Evolutionary conservation across 1,284 basidiomycete genomes (phyloP), one percentile per base, ranked within the genome.

Genomic region (Boletus semigastroideus): DNA sequence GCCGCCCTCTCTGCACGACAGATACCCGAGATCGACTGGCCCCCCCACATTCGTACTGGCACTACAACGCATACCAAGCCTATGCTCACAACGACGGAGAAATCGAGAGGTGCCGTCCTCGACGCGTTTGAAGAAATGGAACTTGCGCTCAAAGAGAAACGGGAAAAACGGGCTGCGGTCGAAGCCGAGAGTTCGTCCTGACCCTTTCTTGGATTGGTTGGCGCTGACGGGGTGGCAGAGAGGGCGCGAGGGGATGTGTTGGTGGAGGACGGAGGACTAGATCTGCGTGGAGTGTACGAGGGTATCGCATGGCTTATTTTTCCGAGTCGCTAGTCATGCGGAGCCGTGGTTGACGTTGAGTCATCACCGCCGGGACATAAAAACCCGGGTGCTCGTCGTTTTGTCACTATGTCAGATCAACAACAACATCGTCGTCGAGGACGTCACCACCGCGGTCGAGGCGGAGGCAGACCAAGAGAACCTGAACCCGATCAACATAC

Each of bases 51-150:
- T 25, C 73, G 57, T 33, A 52, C 44, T 10, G 46, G 20, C 43
- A 40, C 25, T 40, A 31, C 16, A 17, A 13, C 11, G 1, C 5
- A 30, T 1, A 9, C 48, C 16, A 28, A 31, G 6, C 8, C 49
- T 16, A 43, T 30, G 19, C 4, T 52, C 5, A 52, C 36, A 36
- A 9, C 40, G 34, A 52, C 52, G 13, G 65, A 59, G 47, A 67
- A 51, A 34, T 61, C 69, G 53, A 70, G 67, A 43, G 72, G 72
- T 30, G 72, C 73, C 2, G 66, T 73, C 16, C 49, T 83, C 34
- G 78, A 67, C 56, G 84, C 84, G 6, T 90, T 90, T 59, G 84
- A 86, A 60, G 78, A 83, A 65, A 73, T 90, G 71, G 87, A 90
- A 61, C 70, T 74, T 56, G 60, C 71, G 17, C 65, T 88, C 62